Percentiles rank a stretch among this genome's conserved stretches.
Evolutionary conservation across 1,139 yeast genomes (phyloP).

Genomic region (Hansenula sp.): DNA sequence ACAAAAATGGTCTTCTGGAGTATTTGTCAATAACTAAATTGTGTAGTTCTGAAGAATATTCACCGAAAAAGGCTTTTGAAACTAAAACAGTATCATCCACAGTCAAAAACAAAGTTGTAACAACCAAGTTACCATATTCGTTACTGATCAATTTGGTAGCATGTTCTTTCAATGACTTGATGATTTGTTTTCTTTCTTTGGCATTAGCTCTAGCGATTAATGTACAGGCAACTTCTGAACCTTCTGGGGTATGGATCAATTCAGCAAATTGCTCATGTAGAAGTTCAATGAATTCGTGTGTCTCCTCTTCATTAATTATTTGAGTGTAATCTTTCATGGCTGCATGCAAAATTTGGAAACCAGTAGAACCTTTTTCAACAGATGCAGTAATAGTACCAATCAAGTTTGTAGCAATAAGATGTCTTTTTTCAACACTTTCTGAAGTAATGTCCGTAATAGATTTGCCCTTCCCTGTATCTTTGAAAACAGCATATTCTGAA

Average conservation of each 20-base stretch:
- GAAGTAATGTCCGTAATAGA: conserved; percentile 61
- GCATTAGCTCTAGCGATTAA: conserved; percentile 82
- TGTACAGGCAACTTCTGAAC: conserved; percentile 83
- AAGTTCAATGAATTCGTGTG: conserved; percentile 78
- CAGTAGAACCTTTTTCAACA: conserved; percentile 92
- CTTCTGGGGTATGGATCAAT: conserved; percentile 92
- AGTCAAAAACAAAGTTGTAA: conserved; percentile 74
- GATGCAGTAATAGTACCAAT: conserved; percentile 84
- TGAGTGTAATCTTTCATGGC: conserved; percentile 88
- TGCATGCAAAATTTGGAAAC: conserved; percentile 93
- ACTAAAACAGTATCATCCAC: conserved; percentile 92
- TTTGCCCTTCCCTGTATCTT: conserved; percentile 62
- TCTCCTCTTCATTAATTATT: conserved; percentile 66
- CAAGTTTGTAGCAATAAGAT: conserved; percentile 69
- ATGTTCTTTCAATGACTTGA: conserved; percentile 71
- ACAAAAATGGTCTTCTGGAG: conserved; percentile 86
- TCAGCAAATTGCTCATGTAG: conserved; percentile 89
- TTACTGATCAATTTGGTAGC: conserved; percentile 70
- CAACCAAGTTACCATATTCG: conserved; percentile 81
- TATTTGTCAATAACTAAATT: conserved; percentile 65
- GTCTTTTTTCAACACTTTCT: conserved; percentile 80
- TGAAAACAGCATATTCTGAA: conserved; percentile 89
- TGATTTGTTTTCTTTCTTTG: conserved; percentile 81
- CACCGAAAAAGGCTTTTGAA: conserved; percentile 63
- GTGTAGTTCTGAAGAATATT: conserved; percentile 53